Conservation (phyloP, 73 alveolate genomes). For the Blepharisma japonicum region DNA sequence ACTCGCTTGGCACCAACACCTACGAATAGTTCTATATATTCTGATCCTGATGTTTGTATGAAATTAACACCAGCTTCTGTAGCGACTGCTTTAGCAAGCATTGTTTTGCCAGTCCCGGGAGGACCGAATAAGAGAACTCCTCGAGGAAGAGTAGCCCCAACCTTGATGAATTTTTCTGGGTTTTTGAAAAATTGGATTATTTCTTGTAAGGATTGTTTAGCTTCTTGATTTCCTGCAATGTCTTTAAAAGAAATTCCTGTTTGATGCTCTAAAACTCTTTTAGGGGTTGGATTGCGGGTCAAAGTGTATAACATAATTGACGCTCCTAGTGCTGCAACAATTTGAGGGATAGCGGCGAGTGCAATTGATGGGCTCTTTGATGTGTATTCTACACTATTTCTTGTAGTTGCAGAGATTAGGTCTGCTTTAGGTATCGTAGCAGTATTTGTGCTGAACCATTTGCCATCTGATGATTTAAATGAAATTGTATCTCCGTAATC, state of each 20-base stretch:
- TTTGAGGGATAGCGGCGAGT: no score
- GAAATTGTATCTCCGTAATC: not conserved
- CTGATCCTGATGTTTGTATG: constrained; percentile 78
- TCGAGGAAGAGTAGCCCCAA: constrained; percentile 63
- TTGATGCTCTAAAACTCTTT: no score
- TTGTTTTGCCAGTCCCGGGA: constrained; percentile 95
- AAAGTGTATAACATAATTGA: no score
- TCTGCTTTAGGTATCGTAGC: not conserved
- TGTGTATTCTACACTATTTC: no score
- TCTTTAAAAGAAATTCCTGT: constrained; percentile 45
- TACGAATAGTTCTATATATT: constrained; percentile 86
- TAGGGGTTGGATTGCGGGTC: no score
- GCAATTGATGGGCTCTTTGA: no score
- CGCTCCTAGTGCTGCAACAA: no score
- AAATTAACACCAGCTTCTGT: constrained; percentile 78
- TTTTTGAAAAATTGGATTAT: constrained; percentile 72
- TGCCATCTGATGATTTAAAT: not conserved
- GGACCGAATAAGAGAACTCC: constrained; percentile 76
- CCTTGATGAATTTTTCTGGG: constrained; percentile 68
- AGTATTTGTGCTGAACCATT: not conserved
- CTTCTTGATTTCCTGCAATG: constrained; percentile 77
- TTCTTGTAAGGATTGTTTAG: constrained; percentile 69
- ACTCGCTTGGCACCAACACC: constrained; percentile 93
- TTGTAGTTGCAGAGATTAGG: no score
- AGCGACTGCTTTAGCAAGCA: constrained; percentile 94